phyloP scores from a whole-genome alignment of 805 yeast genomes.

The Candida adriatica region DNA sequence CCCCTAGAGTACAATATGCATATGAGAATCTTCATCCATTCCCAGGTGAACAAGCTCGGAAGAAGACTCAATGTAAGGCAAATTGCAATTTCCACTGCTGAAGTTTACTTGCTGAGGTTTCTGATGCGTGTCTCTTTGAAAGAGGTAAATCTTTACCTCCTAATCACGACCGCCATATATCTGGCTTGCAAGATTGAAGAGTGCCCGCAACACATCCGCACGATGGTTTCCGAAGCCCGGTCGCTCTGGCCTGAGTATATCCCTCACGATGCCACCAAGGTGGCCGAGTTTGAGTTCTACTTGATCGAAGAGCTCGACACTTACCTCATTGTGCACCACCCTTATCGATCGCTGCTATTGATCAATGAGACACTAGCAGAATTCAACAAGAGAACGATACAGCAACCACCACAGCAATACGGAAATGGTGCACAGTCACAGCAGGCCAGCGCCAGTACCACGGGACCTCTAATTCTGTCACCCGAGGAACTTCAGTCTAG shows the following conservation, averaged over 20 bases:
- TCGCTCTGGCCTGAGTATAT: slow-evolving; percentile 92
- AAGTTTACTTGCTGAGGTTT: slow-evolving; percentile 75
- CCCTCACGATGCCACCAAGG: slow-evolving; percentile 82
- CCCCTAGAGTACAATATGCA: slow-evolving; percentile 38
- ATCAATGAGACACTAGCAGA: slow-evolving; percentile 31
- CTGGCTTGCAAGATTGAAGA: slow-evolving; percentile 93
- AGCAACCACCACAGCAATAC: too few species aligned
- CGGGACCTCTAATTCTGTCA: slow-evolving; percentile 28
- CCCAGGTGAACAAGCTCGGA: slow-evolving; percentile 68
- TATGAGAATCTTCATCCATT: slow-evolving; percentile 74
- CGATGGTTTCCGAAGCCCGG: slow-evolving; percentile 77
- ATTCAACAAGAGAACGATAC: slow-evolving; percentile 11
- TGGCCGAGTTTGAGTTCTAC: slow-evolving; percentile 95
- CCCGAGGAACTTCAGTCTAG: slow-evolving; percentile 73
- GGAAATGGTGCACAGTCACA: neutral
- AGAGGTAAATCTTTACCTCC: slow-evolving; percentile 75
- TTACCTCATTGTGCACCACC: slow-evolving; percentile 68
- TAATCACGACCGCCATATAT: slow-evolving; percentile 81
- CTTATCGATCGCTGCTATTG: slow-evolving; percentile 57
- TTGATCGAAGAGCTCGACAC: slow-evolving; percentile 80
- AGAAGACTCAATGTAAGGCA: slow-evolving; percentile 73
- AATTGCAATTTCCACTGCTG: slow-evolving; percentile 82
- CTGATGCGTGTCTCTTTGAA: slow-evolving; percentile 62
- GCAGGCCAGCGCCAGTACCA: neutral
- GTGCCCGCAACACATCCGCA: slow-evolving; percentile 87